Evolutionary conservation across 148 eudicot genomes (phyloP).

Genomic region (Vaccinium macrocarpon): DNA sequence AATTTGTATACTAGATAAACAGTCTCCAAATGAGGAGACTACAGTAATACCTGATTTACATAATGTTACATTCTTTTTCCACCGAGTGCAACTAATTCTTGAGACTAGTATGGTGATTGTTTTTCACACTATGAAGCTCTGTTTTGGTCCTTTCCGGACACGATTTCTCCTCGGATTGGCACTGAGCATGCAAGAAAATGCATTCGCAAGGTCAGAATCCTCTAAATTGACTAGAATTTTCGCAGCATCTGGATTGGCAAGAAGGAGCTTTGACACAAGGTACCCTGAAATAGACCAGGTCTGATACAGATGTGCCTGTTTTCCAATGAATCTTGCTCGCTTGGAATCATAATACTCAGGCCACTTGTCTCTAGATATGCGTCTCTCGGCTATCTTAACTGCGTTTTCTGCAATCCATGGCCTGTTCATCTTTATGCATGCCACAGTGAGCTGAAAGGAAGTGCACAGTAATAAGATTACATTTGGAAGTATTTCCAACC

Average conservation of each 20-base stretch:
- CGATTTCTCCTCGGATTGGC: constrained; percentile 62
- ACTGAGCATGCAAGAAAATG: constrained; percentile 61
- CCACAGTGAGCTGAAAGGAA: constrained; percentile 62
- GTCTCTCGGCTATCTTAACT: constrained; percentile 55
- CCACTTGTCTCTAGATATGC: constrained; percentile 67
- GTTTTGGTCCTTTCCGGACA: constrained; percentile 40
- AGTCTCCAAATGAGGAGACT: neutral
- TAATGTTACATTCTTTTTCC: neutral
- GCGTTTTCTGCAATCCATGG: constrained; percentile 68
- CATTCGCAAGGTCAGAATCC: constrained; percentile 59
- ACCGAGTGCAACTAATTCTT: neutral
- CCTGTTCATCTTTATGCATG: constrained; percentile 79
- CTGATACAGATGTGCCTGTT: constrained; percentile 61
- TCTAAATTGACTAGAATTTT: constrained; percentile 50
- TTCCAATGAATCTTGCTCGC: constrained; percentile 66
- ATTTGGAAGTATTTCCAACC: neutral
- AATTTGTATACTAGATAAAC: neutral
- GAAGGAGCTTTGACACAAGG: constrained; percentile 64
- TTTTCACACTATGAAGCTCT: constrained; percentile 55
- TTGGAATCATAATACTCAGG: constrained; percentile 83
- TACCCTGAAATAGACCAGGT: constrained; percentile 89
- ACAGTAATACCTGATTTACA: neutral
- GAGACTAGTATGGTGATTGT: neutral
- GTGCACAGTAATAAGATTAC: neutral
- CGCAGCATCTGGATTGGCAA: constrained; percentile 53